A percentile compares a stretch with the other conserved stretches of the same genome.
phyloP scores from a whole-genome alignment of 768 basidiomycete genomes.

The Panus rudis region DNA sequence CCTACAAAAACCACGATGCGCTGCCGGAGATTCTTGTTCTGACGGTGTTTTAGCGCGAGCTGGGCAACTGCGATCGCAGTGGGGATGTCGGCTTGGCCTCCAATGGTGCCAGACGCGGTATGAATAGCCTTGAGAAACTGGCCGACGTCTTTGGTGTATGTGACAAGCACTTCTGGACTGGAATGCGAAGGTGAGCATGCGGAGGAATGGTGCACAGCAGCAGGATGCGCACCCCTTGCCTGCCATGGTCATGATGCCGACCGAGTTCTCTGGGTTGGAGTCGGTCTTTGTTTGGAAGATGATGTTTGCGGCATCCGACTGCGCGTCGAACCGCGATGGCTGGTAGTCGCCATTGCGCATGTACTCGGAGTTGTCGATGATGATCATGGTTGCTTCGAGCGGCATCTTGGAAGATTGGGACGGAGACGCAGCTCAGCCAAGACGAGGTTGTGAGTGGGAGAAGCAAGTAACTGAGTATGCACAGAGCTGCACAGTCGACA shows the following conservation, averaged over 20 bases:
- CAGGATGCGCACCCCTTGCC: conserved; percentile 70
- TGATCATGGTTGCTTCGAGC: conserved; percentile 95
- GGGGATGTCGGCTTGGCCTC: conserved; percentile 77
- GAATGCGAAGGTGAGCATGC: background rate
- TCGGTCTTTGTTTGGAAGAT: conserved; percentile 91
- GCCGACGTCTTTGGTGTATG: conserved; percentile 91
- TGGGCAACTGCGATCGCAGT: conserved; percentile 93
- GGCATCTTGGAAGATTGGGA: conserved; percentile 68
- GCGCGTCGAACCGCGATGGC: conserved; percentile 84
- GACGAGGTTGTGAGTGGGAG: conserved; percentile 4
- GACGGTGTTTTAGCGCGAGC: conserved; percentile 93
- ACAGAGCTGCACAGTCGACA: too few species aligned
- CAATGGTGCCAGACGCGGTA: conserved; percentile 60
- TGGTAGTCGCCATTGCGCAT: conserved; percentile 93
- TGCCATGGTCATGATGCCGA: conserved; percentile 97
- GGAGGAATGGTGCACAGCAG: background rate
- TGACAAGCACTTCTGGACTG: conserved; percentile 94
- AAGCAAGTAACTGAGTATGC: background rate
- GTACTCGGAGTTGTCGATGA: conserved; percentile 96
- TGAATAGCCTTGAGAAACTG: conserved; percentile 82
- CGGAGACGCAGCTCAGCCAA: conserved; percentile 4
- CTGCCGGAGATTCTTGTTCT: conserved; percentile 97
- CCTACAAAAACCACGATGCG: conserved; percentile 92
- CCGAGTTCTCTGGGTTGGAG: conserved; percentile 95
- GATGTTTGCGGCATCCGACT: conserved; percentile 84